Base-by-base conservation (phyloP, 805 yeast species). In the Candida loeiensis region DNA sequence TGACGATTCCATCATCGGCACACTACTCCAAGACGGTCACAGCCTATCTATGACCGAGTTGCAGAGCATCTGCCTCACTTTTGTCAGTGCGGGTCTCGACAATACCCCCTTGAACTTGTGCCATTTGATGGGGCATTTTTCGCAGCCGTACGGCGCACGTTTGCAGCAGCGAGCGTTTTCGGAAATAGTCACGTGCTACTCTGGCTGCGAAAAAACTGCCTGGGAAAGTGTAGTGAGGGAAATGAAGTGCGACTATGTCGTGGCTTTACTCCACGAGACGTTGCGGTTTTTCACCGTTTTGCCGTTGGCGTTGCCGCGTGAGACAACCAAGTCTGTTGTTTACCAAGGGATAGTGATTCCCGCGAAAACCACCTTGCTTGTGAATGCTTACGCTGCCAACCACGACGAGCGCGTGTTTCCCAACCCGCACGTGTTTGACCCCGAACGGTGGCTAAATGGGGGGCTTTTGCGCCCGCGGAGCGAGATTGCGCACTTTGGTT, bases 41-140 rank as follows among this genome's bases (percentile, higher is more conserved):
- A 25, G 24, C 11, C 36, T 46, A 5, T 58, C 60, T 6, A 51
- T 46, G 2, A 57, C 58, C 6, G 86, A 82, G 50, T 53, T 79
- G 36, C 65, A 66, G 33, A 76, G 85, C 33, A 69, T 81, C 4
- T 83, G 90, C 52, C 62, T 84, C 29, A 80, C 90, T 0, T 77
- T 83, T 82, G 81, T 84, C 0, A 80, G 88, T 48, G 93, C 90
- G 6, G 93, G 93, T 0, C 61, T 84, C 17, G 91, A 84, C 53
- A 84, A 85, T 46, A 75, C 82, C 0, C 81, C 88, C 0, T 64
- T 82, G 22, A 82, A 77, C 34, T 64, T 83, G 36, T 74, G 75
- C 45, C 79, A 82, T 45, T 66, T 81, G 6, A 53, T 82, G 47
- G 84, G 84, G 1, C 83, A 79, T 28, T 59, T 84, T 30, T 70